Evolutionary conservation across 768 basidiomycete genomes (phyloP), one percentile per base, ranked within the genome.

Genomic region (Podaxis mareebaensis): DNA sequence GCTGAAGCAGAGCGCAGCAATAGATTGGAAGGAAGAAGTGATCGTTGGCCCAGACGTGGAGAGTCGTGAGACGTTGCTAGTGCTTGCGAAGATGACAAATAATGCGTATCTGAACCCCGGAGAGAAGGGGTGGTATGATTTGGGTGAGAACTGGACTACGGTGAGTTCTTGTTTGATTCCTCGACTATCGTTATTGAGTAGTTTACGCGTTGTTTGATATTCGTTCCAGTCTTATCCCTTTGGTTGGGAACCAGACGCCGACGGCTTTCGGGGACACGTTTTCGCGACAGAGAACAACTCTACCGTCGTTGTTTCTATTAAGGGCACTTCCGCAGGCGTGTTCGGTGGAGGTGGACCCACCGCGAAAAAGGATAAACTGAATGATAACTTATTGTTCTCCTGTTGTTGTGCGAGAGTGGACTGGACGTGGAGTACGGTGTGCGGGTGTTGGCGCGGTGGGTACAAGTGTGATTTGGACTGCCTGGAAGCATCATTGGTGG

Each of bases 341-440:
- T 83, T 93, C 57, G 85, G 92, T 1, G 84, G 89, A 20, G 88
- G 87, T 0, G 93, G 94, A 0, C 88, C 89, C 13, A 98, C 96
- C n/a, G 81, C 81, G 2, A 88, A 86, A 78, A 96, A 95, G 71
- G 96, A 98, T 79, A 96, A 91, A 75, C 72, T 92, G 59, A 98
- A 98, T 77, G 95, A 98, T 73, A 98, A 96, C 67, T 74, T 97
- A 5, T 75, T 98, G 63, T 96, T 96, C 74, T 91, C 89, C 65
- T 99, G 96, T 72, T 99, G 96, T 75, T 99, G 96, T 74, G 96
- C 96, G 0, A 79, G 86, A 17, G 84, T 97, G 30, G 93, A 93
- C 70, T 96, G 93, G 88, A 86, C 92, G 17, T 99, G 96, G 96
- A 87, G 90, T 52, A 85, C 93, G 0, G 96, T 98, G 20, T 99